Evolutionary conservation across 805 yeast species (phyloP), one percentile per base, ranked within the genome.

Genomic region (Lipomyces mesembrius): DNA sequence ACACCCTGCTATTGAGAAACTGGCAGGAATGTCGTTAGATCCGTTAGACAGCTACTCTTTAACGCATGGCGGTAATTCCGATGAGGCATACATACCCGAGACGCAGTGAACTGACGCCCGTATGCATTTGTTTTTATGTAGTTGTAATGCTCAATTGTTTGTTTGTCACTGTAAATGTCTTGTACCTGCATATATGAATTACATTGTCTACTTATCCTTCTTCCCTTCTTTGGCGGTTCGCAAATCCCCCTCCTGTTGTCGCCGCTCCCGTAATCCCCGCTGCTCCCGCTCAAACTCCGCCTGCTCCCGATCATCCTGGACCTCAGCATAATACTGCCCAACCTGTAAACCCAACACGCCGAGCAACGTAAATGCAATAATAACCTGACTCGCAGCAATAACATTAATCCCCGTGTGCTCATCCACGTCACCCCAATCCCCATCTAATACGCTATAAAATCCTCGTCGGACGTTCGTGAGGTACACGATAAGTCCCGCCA

Each of bases 351-450:
- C 82, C 55, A 92, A 79, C n/a, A 92, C 90, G 71, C 97, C 98
- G 27, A 86, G 75, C 61, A 93, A 80, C 20, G 90, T 82, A 62
- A 91, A 77, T 8, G 90, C 85, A 72, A 91, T 82, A 82, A 94
- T 88, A 51, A 89, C 84, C 78, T 89, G 88, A 35, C 95, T 88
- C 4, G 98, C 98, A 53, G 95, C 97, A 75, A 95, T 85, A 52
- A 95, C 97, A 71, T 91, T 91, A 74, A 94, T 79, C 37, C 98
- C 98, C 27, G 96, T 91, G 68, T 83, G 83, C 76, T 85, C 87
- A 74, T 90, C 91, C 60, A 95, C 97, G 61, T 94, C 98, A 72
- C 97, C 98, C 98, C 98, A 94, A 67, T 86, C 82, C 56, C 92
- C 93, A 65, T 84, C 78, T 34, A 86, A 73, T 63, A 91, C 85